Conservation (phyloP, 495 filamentous ascomycete genomes). For the Podospora pseudopauciseta region DNA sequence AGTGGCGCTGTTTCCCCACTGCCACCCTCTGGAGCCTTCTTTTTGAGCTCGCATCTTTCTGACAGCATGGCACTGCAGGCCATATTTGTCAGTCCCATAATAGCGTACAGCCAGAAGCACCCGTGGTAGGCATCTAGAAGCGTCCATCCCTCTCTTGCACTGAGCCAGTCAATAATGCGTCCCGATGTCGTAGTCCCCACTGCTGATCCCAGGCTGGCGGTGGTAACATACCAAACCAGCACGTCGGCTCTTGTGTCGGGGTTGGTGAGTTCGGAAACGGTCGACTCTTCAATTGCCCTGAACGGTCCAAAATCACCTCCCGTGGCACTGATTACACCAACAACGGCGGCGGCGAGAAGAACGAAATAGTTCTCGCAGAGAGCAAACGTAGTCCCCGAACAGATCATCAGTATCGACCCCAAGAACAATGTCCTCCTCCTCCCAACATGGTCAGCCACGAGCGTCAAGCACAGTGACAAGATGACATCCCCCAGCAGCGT, state of each 20-base stretch:
- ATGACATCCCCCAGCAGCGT: conserved; percentile 77
- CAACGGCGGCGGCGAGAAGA: conserved; percentile 66
- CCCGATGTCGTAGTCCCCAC: conserved; percentile 39
- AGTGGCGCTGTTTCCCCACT: conserved; percentile 17
- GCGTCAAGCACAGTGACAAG: conserved; percentile 69
- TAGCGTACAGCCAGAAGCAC: conserved; percentile 37
- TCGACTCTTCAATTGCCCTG: conserved; percentile 79
- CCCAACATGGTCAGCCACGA: conserved; percentile 73
- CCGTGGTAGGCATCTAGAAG: conserved; percentile 38
- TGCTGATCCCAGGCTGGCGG: conserved; percentile 30
- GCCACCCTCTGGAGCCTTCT: conserved; percentile 12
- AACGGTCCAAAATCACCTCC: conserved; percentile 83
- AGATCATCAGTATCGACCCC: conserved; percentile 66
- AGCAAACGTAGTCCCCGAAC: conserved; percentile 65
- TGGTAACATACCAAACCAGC: conserved; percentile 76
- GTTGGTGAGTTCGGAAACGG: conserved; percentile 65
- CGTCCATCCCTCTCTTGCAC: conserved; percentile 32
- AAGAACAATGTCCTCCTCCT: conserved; percentile 61
- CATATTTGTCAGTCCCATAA: conserved; percentile 39
- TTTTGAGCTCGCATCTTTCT: conserved; percentile 35
- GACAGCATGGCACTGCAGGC: conserved; percentile 29
- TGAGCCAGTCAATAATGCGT: conserved; percentile 35
- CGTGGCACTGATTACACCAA: conserved; percentile 78
- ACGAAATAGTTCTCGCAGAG: conserved; percentile 68
- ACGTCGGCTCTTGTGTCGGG: conserved; percentile 65